Percentiles rank a stretch among this genome's conserved stretches.
phyloP scores from a whole-genome alignment of 352 stramenopile genomes.

The Phytophthora lateralis region DNA sequence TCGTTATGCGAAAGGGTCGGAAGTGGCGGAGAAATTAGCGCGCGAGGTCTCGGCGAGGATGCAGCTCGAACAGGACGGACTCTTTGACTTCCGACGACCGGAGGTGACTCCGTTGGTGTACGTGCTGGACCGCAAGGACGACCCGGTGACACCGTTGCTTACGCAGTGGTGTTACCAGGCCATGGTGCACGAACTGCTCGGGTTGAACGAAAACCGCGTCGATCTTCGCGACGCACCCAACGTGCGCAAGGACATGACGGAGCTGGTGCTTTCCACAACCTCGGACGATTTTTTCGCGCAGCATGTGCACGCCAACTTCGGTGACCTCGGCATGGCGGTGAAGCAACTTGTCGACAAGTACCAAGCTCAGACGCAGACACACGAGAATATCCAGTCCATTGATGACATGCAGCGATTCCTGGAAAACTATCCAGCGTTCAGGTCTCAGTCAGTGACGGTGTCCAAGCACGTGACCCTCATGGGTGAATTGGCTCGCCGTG shows the following conservation, averaged over 20 bases:
- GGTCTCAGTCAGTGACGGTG: conserved; percentile 96
- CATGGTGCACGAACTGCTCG: conserved; percentile 99
- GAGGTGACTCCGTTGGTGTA: conserved; percentile 88
- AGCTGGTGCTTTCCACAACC: conserved; percentile 96
- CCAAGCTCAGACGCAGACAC: conserved; percentile 80
- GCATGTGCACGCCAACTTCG: conserved; percentile 99
- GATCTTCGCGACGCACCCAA: conserved; percentile 94
- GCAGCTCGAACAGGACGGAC: conserved; percentile 92
- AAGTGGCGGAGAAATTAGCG: conserved; percentile 94
- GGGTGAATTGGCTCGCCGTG: conserved; percentile 96
- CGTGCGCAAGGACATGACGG: conserved; percentile 96
- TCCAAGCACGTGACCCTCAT: conserved; percentile 99
- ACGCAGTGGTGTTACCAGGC: conserved; percentile 98
- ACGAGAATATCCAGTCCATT: conserved; percentile 89
- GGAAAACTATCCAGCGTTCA: conserved; percentile 97
- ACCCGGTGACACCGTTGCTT: conserved; percentile 98
- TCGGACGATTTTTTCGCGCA: conserved; percentile 97
- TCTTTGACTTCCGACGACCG: conserved; percentile 97
- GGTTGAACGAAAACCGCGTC: conserved; percentile 98
- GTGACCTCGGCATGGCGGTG: conserved; percentile 94
- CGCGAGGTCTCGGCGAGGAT: conserved; percentile 94
- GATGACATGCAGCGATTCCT: conserved; percentile 99
- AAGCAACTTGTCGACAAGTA: conserved; percentile 95
- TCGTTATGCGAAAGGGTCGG: conserved; percentile 94
- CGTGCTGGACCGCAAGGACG: conserved; percentile 97